phyloP scores from a whole-genome alignment of 2,329 filamentous ascomycete species.

The Byssoonygena ceratinophila region DNA sequence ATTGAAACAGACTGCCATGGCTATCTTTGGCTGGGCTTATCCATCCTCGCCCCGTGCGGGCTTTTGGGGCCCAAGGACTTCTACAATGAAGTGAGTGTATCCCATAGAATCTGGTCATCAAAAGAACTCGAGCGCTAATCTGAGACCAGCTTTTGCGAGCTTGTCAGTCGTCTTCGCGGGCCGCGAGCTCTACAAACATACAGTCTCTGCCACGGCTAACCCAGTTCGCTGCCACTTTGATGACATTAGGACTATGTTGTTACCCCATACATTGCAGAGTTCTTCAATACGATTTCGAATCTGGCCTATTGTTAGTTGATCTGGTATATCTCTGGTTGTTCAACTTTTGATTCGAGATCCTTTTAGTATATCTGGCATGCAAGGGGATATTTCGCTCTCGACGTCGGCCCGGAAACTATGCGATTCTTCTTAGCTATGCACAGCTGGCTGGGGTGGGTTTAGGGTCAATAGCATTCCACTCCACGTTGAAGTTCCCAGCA shows the following conservation, averaged over 20 bases:
- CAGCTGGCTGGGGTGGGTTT: neutral
- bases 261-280: constrained; percentile 1
- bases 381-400: neutral
- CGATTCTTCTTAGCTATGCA: neutral
- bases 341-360: neutral
- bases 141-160: constrained; percentile 1
- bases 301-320: neutral
- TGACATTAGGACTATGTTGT: neutral
- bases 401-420: neutral
- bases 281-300: constrained; percentile 1
- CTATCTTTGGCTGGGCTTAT: neutral
- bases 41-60: neutral
- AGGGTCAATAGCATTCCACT: constrained; percentile 2
- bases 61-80: constrained; percentile 3
- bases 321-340: neutral
- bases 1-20: neutral
- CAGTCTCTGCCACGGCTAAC: neutral
- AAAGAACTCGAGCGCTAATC: neutral
- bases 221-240: neutral
- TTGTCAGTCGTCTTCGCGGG: neutral
- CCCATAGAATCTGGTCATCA: neutral
- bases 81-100: constrained; percentile 2
- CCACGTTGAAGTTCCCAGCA: neutral
- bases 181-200: neutral
- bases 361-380: constrained; percentile 3